Evolutionary conservation across 139 green algal genomes (phyloP).

Genomic region (Gonium pectorale): DNA sequence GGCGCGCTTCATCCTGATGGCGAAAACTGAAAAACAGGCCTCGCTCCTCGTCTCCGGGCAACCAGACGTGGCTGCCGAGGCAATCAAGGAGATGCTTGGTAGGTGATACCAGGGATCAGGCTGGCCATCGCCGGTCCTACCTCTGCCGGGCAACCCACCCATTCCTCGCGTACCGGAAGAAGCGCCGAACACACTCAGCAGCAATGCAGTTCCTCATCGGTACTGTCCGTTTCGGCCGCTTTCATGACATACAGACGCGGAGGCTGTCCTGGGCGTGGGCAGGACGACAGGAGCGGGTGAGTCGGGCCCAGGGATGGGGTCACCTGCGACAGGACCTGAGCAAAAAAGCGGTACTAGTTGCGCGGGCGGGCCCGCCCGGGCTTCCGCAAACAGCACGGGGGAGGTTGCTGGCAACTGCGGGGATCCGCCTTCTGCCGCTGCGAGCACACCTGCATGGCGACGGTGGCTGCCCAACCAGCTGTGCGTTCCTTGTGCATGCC

Average conservation of each 20-base stretch:
- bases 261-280: background rate
- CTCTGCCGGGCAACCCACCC: no score
- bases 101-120: background rate
- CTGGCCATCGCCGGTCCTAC: no score
- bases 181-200: background rate
- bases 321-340: no score
- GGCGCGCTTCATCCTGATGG: background rate
- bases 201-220: background rate
- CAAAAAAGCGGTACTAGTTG: no score
- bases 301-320: no score
- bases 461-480: no score
- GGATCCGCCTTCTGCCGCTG: no score
- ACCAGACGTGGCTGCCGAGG: constrained; percentile 17
- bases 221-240: background rate
- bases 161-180: background rate
- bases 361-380: no score
- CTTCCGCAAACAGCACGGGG: no score
- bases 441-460: no score
- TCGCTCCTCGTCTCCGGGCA: background rate
- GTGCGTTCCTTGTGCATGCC: no score
- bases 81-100: background rate
- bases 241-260: background rate
- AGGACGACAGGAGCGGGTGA: background rate
- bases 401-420: no score
- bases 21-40: background rate